Base-by-base conservation (phyloP, 1,284 basidiomycete genomes). In the Sporisorium sorghi region DNA sequence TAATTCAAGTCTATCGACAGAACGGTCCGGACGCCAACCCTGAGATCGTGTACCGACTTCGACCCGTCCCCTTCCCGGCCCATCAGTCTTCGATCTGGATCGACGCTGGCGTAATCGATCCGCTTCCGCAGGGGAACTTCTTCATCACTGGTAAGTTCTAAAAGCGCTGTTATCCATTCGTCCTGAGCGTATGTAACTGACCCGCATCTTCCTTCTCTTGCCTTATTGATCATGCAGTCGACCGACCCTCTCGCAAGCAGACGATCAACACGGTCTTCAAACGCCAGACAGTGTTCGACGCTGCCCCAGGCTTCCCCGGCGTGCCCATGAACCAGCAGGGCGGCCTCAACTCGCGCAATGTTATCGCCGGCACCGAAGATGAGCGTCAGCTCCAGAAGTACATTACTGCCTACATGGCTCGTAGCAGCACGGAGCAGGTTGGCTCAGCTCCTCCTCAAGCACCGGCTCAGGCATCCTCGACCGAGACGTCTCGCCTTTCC, bases 101-200 rank as follows among this genome's bases (percentile, higher is more conserved):
- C 44, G 58, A 67, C 17, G 53, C 53, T 5, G 58, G 64, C 17
- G n/a, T 57, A 5, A 9, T 51, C 7, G 11, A 8, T 17, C 26
- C 43, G 11, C 12, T 57, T 17, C 58, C 58, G 5, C 23, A n/a
- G 3, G 19, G 53, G 19, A 53, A 67, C 24, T 32, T 67, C 12
- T 35, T 42, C 3, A 17, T 67, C 39, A 43, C 14, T 2, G 52
- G 57, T 37, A 40, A 44, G 51, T 48, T 28, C n/a, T 11, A 8
- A 23, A 9, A 10, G 15, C 33, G 11, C 14, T 12, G 15, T 5
- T 15, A 37, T 17, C 15, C 5, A 10, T 43, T 24, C n/a, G n/a
- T n/a, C n/a, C n/a, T 23, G 40, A 44, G 11, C 43, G 4, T 43
- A 21, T 24, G 35, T 37, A 8, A 28, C 28, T 39, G 28, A 30